These are phyloP conservation scores for Fusarium drepaniforme DNA, from an alignment of 2,329 filamentous ascomycete species.

Conservation along the genomic window DNA sequence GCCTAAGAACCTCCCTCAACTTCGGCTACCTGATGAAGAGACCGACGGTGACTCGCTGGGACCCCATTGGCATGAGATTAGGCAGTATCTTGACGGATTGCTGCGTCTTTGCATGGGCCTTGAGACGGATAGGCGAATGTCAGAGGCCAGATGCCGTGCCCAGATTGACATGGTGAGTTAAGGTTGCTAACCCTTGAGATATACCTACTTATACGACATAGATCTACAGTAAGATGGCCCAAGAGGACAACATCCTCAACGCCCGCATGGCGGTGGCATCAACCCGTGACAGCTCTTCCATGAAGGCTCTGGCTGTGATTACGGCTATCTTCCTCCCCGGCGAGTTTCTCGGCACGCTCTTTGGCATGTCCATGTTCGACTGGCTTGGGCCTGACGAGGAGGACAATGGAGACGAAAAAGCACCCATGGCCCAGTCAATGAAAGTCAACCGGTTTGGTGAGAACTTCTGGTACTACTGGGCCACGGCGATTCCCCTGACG, in stretches of 20 bases:
- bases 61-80: constrained; percentile 60
- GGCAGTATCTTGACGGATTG: constrained; percentile 59
- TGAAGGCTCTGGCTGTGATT: constrained; percentile 62
- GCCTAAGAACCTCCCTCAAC: constrained; percentile 31
- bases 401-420: constrained; percentile 8
- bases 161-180: constrained; percentile 59
- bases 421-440: neutral
- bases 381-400: constrained; percentile 55
- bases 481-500: constrained; percentile 57
- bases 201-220: constrained; percentile 30
- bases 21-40: constrained; percentile 29
- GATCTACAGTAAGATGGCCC: constrained; percentile 63
- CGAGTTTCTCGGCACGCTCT: constrained; percentile 60
- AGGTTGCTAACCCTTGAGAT: neutral
- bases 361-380: constrained; percentile 62
- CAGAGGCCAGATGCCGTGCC: constrained; percentile 59
- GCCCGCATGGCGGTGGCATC: constrained; percentile 56
- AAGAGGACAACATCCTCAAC: constrained; percentile 61
- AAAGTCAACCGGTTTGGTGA: constrained; percentile 49
- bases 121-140: constrained; percentile 60
- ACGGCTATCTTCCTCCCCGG: constrained; percentile 62
- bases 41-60: constrained; percentile 47
- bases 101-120: constrained; percentile 58
- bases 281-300: constrained; percentile 58
- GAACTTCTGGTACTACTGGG: constrained; percentile 62